Evolutionary conservation across 495 filamentous ascomycete genomes (phyloP).

Genomic region (Aspergillus diversus): DNA sequence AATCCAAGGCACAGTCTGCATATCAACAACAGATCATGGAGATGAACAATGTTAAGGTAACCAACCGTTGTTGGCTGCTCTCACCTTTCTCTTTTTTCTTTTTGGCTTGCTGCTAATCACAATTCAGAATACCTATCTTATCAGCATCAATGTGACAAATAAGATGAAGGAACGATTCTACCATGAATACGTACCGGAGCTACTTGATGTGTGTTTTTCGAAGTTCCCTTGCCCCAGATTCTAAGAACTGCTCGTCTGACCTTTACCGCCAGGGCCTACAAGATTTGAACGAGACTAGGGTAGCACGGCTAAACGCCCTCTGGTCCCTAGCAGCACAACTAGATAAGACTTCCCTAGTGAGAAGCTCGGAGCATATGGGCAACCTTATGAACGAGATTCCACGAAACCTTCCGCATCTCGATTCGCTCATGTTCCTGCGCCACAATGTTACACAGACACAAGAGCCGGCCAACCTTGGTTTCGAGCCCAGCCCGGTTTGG

Average conservation of each 20-base stretch:
- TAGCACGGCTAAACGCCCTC: slow-evolving; percentile 77
- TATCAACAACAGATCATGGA: slow-evolving; percentile 90
- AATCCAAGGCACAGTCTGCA: slow-evolving; percentile 79
- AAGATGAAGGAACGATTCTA: slow-evolving; percentile 96
- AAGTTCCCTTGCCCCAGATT: background rate
- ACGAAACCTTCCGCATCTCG: slow-evolving; percentile 83
- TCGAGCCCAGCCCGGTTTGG: slow-evolving; percentile 97
- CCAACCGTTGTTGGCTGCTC: slow-evolving; percentile 1
- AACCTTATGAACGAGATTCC: slow-evolving; percentile 79
- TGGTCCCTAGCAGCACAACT: slow-evolving; percentile 81
- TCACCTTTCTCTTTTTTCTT: background rate
- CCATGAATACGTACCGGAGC: slow-evolving; percentile 91
- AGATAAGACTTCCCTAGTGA: slow-evolving; percentile 72
- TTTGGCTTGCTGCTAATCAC: slow-evolving; percentile 22
- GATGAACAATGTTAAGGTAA: slow-evolving; percentile 92
- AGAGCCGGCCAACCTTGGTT: slow-evolving; percentile 80
- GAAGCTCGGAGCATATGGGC: slow-evolving; percentile 69
- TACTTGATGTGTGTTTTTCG: slow-evolving; percentile 74
- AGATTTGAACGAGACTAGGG: slow-evolving; percentile 88
- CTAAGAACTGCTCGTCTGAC: background rate
- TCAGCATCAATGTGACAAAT: slow-evolving; percentile 93
- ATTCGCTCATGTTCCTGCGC: slow-evolving; percentile 95
- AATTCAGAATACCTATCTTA: slow-evolving; percentile 84
- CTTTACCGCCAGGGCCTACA: slow-evolving; percentile 64
- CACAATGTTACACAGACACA: slow-evolving; percentile 83